Percentiles rank a stretch among this genome's conserved stretches.
Evolutionary conservation across 2,329 filamentous ascomycete genomes (phyloP).

Genomic region (Aurifilum marmelostoma): DNA sequence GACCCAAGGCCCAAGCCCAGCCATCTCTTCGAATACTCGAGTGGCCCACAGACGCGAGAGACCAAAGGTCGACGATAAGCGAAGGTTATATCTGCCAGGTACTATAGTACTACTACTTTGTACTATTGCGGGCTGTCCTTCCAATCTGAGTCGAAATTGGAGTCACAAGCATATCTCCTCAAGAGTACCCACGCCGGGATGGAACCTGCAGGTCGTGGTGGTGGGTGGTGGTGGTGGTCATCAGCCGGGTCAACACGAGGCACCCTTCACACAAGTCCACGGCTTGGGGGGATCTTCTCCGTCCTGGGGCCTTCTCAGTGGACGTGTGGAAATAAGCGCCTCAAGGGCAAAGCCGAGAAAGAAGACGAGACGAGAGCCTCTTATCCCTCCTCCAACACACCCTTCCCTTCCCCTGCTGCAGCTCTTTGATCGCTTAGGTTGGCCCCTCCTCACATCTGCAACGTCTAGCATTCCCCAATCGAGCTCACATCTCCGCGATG

Average conservation of each 20-base stretch:
- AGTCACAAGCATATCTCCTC: slow-evolving; percentile 8
- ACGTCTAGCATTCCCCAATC: slow-evolving; percentile 3
- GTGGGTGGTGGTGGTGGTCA: background rate
- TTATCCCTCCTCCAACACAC: no score
- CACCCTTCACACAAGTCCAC: background rate
- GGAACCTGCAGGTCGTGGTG: slow-evolving; percentile 1
- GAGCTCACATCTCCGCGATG: slow-evolving; percentile 13
- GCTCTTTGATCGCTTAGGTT: background rate
- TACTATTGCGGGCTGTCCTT: slow-evolving; percentile 16
- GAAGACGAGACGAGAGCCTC: background rate
- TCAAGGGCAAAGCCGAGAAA: background rate
- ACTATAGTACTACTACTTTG: background rate
- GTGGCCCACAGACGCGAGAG: background rate
- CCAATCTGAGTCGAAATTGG: background rate
- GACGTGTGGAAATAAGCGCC: background rate
- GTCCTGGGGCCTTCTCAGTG: background rate
- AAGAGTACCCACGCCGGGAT: background rate
- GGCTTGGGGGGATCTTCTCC: background rate
- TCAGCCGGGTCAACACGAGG: background rate
- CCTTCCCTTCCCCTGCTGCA: background rate
- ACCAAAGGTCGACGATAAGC: background rate
- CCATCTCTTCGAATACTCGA: background rate
- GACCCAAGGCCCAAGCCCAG: background rate
- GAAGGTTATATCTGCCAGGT: background rate
- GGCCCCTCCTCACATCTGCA: background rate